Evolutionary conservation across 2,329 filamentous ascomycete genomes (phyloP).

Genomic region (Colletotrichum chrysophilum): DNA sequence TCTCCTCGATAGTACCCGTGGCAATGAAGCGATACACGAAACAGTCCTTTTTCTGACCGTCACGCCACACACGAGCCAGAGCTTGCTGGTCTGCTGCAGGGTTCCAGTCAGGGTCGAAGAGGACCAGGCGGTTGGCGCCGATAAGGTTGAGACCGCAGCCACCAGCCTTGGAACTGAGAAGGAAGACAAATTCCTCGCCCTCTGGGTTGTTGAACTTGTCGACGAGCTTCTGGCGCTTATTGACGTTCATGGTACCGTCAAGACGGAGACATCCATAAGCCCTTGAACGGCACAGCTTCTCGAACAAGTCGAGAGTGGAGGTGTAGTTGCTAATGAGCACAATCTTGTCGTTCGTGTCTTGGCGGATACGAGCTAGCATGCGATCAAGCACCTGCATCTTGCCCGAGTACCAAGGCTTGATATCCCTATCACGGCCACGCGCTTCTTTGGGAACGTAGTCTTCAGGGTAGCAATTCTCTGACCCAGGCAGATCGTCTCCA

Average conservation of each 20-base stretch:
- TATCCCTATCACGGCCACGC: slow-evolving; percentile 86
- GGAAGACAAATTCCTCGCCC: slow-evolving; percentile 88
- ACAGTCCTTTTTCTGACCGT: slow-evolving; percentile 98
- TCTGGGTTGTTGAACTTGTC: slow-evolving; percentile 97
- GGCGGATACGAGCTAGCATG: slow-evolving; percentile 94
- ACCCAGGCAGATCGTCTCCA: slow-evolving; percentile 83
- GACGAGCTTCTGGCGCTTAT: slow-evolving; percentile 94
- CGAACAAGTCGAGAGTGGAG: slow-evolving; percentile 92
- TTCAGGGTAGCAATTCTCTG: slow-evolving; percentile 79
- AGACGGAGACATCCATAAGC: slow-evolving; percentile 87
- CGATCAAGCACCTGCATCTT: slow-evolving; percentile 99
- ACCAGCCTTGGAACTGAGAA: slow-evolving; percentile 96
- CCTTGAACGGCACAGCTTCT: slow-evolving; percentile 83
- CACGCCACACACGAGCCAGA: slow-evolving; percentile 95
- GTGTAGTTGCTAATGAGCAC: slow-evolving; percentile 99
- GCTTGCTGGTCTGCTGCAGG: slow-evolving; percentile 97
- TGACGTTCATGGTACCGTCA: slow-evolving; percentile 97
- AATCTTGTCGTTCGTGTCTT: slow-evolving; percentile 98
- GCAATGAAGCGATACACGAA: slow-evolving; percentile 99
- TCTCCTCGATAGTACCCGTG: slow-evolving; percentile 97
- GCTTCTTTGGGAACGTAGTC: slow-evolving; percentile 90
- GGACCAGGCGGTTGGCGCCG: slow-evolving; percentile 89
- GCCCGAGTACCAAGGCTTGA: slow-evolving; percentile 95
- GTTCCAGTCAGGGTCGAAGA: slow-evolving; percentile 99
- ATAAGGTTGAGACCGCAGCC: slow-evolving; percentile 96